Evolutionary conservation across 257 asterid species (phyloP).

Genomic region (Coffea eugenioides): DNA sequence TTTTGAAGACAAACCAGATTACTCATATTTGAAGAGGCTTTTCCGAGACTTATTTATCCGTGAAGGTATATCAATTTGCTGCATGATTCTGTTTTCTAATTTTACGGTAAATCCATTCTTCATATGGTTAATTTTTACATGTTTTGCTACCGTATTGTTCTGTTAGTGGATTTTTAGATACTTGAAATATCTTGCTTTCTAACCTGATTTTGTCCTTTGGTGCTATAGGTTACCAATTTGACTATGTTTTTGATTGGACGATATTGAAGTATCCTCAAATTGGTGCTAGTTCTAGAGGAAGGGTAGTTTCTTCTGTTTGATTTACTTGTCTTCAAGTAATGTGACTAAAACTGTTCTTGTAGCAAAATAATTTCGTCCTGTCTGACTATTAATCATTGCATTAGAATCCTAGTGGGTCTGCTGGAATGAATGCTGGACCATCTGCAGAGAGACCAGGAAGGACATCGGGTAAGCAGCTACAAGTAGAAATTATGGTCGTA

Average conservation of each 20-base stretch:
- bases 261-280: constrained; percentile 93
- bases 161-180: constrained; percentile 9
- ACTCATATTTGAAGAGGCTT: constrained; percentile 89
- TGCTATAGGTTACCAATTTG: constrained; percentile 86
- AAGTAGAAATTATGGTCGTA: background rate
- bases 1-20: constrained; percentile 90
- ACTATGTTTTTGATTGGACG: constrained; percentile 96
- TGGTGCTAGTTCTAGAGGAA: constrained; percentile 74
- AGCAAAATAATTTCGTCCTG: constrained; percentile 10
- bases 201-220: background rate
- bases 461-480: constrained; percentile 57
- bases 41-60: constrained; percentile 93
- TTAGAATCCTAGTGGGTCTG: constrained; percentile 70
- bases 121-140: constrained; percentile 4
- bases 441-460: constrained; percentile 87
- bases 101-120: background rate
- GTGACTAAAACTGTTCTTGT: constrained; percentile 6
- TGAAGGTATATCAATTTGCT: constrained; percentile 52
- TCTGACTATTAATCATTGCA: constrained; percentile 11
- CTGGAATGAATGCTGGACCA: constrained; percentile 62
- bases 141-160: background rate
- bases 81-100: background rate
- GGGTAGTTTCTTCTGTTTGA: constrained; percentile 44
- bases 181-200: constrained; percentile 2
- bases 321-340: background rate